Evolutionary conservation across 768 basidiomycete genomes (phyloP).

Genomic region (Leccinum variicolor): DNA sequence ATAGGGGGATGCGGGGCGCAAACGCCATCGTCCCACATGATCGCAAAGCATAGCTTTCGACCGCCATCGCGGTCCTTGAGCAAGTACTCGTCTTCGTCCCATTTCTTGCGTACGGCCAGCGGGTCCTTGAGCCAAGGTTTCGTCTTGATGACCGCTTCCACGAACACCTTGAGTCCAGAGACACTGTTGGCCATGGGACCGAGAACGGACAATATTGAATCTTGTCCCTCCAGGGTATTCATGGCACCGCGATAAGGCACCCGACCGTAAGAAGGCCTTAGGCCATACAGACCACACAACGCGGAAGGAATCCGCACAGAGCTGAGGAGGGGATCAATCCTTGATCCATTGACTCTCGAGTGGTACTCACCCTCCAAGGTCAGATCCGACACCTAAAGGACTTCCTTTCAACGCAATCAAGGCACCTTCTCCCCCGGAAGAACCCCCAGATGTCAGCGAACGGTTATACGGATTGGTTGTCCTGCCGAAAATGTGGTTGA

Average conservation of each 20-base stretch:
- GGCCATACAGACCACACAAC: conserved; percentile 67
- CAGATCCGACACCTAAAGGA: conserved; percentile 68
- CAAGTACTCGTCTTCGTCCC: conserved; percentile 57
- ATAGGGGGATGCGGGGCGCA: conserved; percentile 64
- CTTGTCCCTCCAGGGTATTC: conserved; percentile 69
- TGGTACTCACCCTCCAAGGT: conserved; percentile 64
- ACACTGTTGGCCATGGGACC: conserved; percentile 67
- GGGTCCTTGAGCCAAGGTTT: conserved; percentile 72
- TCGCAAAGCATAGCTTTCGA: conserved; percentile 50
- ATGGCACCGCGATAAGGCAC: conserved; percentile 66
- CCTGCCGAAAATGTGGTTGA: conserved; percentile 75
- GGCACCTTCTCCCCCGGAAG: conserved; percentile 85
- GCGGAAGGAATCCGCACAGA: conserved; percentile 70
- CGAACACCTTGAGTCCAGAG: conserved; percentile 61
- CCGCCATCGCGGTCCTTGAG: conserved; percentile 57
- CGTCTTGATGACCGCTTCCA: conserved; percentile 54
- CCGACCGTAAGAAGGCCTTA: conserved; percentile 67
- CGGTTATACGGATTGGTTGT: conserved; percentile 77
- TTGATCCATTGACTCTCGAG: not conserved
- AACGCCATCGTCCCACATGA: conserved; percentile 68
- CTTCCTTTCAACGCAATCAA: conserved; percentile 51
- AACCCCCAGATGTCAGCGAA: conserved; percentile 70
- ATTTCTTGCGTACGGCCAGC: conserved; percentile 50
- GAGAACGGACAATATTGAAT: conserved; percentile 66
- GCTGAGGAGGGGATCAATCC: conserved; percentile 31